Evolutionary conservation across 2,329 filamentous ascomycete genomes (phyloP), one percentile per base, ranked within the genome.

Genomic region (Exophiala calicioides): DNA sequence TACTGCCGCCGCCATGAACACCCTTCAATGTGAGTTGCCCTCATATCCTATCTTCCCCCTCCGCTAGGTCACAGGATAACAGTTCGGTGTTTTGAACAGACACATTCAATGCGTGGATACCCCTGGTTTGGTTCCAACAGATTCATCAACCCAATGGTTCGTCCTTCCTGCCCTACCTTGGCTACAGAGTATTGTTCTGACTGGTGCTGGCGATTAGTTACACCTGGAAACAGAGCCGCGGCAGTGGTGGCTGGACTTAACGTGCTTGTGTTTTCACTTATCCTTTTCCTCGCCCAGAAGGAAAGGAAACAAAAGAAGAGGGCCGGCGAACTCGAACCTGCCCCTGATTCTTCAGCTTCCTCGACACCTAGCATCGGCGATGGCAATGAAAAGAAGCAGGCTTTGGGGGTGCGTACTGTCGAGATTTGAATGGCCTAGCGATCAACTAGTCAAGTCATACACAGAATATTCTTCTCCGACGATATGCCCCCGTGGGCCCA

Each of bases 91-190:
- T 26, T n/a, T 34, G 12, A 29, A 35, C 10, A 50, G 50, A 45
- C 27, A 53, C 46, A 19, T 53, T 50, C 33, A 21, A 40, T 3
- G 50, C 49, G 15, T 52, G 49, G 49, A 47, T 52, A 16, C 49
- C 49, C n/a, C 39, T 52, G 19, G 49, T 52, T 24, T 52, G 49
- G 49, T 52, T 52, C 23, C 49, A 52, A 33, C 49, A 52, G 30
- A 24, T 52, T n/a, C 49, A 52, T 24, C 49, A 52, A 36, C 49
- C 49, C 6, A 38, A 52, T 40, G 49, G 49, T 52, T 23, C 32
- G 42, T 47, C 21, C 44, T 10, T 6, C 20, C 34, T 13, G 15
- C 36, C 10, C 33, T 18, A 3, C 2, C 23, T 7, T 26, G 12
- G 7, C 5, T 32, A 10, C 12, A 18, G 6, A 44, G 16, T 27